Base-by-base conservation (phyloP, 1,139 yeast genomes). In the Hyphopichia pseudoburtonii region DNA sequence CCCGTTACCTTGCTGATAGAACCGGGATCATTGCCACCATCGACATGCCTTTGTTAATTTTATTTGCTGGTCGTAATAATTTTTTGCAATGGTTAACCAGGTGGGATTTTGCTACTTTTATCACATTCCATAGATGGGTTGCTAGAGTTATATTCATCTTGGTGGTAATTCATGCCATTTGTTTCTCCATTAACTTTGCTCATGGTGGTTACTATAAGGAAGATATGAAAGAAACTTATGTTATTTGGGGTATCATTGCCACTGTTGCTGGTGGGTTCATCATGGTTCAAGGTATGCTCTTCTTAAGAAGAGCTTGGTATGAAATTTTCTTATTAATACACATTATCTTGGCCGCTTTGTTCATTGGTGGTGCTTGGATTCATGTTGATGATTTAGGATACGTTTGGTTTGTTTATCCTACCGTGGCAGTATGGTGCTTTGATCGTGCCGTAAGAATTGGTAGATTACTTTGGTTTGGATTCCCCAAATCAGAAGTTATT, bases 11-110 rank as follows among this genome's bases (percentile, higher is more conserved):
- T 16, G 64, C 64, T 7, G 66, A 58, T 29, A 58, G 70, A 48
- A 49, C 66, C 2, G 70, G 70, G 3, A 62, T 63, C 26, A 45
- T 59, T n/a, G 59, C 57, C 1, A 52, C 64, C 6, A 49, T 55
- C 19, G 44, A 54, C 24, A 53, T 62, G 40, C 74, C 75, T 7
- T 49, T 68, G 36, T 45, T 64, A 17, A 54, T 67, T 29, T 47
- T 70, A 23, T 67, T 69, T 51, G 74, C 71, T n/a, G 75, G 75
- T 3, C 53, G 75, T 35, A 69, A 69, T 45, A 69, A 69, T 47
- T 61, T 69, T 38, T 54, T 68, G 40, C 70, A 60, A 41, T 68
- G 72, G 70, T 25, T 64, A n/a, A 64, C 73, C 2, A 59, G 69
- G 12, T 61, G 68, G 64, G 52, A 60, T 37, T 69, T 52, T 45